Evolutionary conservation across 108 stramenopile genomes (phyloP), one percentile per base, ranked within the genome.

Genomic region (Nitzschia sp.): DNA sequence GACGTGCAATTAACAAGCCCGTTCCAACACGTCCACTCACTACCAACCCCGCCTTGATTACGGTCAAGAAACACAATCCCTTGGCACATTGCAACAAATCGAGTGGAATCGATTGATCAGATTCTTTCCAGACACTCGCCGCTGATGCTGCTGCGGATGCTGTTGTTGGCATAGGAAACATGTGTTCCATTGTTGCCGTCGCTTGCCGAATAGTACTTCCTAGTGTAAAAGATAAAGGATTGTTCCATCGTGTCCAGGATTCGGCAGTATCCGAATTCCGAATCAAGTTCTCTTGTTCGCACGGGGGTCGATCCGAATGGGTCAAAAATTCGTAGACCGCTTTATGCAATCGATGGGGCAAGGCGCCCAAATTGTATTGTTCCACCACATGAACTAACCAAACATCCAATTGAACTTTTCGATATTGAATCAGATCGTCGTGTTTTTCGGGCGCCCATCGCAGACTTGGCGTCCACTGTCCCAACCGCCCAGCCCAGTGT

Each of bases 11-110:
- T 32, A 94, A 66, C 17, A 90, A 52, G 9, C 93, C 93, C 4
- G 90, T 94, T 28, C 93, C 93, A 26, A 88, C 52, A 11, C 88
- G 78, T 30, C 83, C 86, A 32, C 83, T 78, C 3, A 94, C 72
- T 16, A 91, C 67, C 45, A 91, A 76, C 0, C 93, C 93, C 19
- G 77, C 86, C 70, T 94, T 94, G 70, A 87, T 44, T 13, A 94
- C 86, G 4, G 89, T 89, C 47, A 94, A 58, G 58, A 94, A 94
- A 2, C 75, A 75, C 8, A 94, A 32, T 31, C 89, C 92, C 45
- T 85, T 87, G 45, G 92, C 92, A 34, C 50, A 63, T 13, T 79
- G 72, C 47, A 94, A 57, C 31, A 94, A 76, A 74, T 88, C 88
- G 25, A 87, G 55, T 9, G 92, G 92, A 48, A 92, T 88, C 54